phyloP scores from a whole-genome alignment of 2,329 filamentous ascomycete species.

The Cordyceps fumosorosea region DNA sequence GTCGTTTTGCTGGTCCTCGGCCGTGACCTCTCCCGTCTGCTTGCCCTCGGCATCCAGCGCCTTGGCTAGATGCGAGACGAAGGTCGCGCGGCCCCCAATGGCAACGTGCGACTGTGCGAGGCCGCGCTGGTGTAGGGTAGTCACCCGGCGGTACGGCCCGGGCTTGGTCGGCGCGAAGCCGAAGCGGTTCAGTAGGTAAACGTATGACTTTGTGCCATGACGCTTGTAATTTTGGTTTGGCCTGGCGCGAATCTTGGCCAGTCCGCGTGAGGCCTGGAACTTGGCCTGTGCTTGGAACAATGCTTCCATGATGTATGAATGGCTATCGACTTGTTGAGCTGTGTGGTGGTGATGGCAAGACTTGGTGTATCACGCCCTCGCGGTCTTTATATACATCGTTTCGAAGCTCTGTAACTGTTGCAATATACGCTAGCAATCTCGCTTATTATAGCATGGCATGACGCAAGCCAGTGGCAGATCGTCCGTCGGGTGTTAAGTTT shows the following conservation, averaged over 20 bases:
- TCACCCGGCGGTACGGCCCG: background rate
- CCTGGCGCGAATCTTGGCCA: conserved; percentile 5
- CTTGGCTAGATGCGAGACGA: background rate
- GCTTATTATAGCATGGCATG: background rate
- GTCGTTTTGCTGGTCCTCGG: conserved; percentile 11
- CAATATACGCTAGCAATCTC: background rate
- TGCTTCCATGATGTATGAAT: background rate
- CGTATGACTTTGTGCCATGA: conserved; percentile 9
- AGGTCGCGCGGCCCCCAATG: background rate
- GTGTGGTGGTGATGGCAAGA: background rate
- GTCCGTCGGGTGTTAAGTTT: background rate
- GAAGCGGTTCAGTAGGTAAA: conserved; percentile 10
- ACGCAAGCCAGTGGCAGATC: conserved; percentile 1
- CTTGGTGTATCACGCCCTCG: background rate
- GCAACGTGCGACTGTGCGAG: conserved; percentile 3
- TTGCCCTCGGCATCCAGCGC: background rate
- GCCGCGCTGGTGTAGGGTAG: conserved; percentile 3
- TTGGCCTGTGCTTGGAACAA: conserved; percentile 7
- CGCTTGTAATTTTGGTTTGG: conserved; percentile 10
- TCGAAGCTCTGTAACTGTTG: background rate
- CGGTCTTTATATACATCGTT: background rate
- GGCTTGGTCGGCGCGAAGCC: conserved; percentile 8
- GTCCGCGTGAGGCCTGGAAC: conserved; percentile 3
- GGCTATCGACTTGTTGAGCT: background rate
- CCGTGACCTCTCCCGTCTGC: conserved; percentile 6